These are phyloP conservation scores for Pleoardoris graminearum DNA, from an alignment of 2,329 filamentous ascomycete genomes.

Conservation along the genomic window DNA sequence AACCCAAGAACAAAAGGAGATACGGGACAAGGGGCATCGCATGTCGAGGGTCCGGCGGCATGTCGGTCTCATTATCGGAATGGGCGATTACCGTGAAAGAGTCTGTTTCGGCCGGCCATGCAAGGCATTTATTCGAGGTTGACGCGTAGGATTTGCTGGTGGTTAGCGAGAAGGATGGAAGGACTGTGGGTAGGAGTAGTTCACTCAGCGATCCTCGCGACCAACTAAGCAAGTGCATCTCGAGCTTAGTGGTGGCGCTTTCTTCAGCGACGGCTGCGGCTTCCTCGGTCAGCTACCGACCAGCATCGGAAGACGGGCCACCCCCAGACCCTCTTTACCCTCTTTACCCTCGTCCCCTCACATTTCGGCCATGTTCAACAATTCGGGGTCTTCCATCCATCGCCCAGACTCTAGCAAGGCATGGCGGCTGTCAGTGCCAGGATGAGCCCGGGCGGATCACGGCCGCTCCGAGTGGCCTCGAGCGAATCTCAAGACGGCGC, in stretches of 20 bases:
- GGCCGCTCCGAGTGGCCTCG: conserved; percentile 4
- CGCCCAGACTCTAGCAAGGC: neutral
- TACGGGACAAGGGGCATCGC: neutral
- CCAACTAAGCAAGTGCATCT: no score
- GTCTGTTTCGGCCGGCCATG: neutral
- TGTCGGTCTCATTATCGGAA: neutral
- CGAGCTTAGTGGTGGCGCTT: neutral
- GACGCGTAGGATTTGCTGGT: neutral
- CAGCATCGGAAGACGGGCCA: neutral
- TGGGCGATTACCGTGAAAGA: neutral
- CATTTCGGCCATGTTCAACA: no score
- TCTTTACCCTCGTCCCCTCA: no score
- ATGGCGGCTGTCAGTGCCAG: neutral
- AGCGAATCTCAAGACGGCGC: neutral
- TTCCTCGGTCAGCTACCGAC: neutral
- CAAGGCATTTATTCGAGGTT: neutral
- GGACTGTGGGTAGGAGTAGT: neutral
- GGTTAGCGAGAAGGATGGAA: no score
- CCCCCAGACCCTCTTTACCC: neutral
- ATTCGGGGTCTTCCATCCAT: neutral
- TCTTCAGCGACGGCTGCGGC: neutral
- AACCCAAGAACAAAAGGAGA: no score
- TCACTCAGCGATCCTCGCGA: no score
- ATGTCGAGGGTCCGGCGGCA: neutral
- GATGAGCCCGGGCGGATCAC: neutral